Percentiles rank a stretch among this genome's conserved stretches.
Evolutionary conservation across 2,329 filamentous ascomycete species (phyloP).

Genomic region (Paradendryphiella salina): DNA sequence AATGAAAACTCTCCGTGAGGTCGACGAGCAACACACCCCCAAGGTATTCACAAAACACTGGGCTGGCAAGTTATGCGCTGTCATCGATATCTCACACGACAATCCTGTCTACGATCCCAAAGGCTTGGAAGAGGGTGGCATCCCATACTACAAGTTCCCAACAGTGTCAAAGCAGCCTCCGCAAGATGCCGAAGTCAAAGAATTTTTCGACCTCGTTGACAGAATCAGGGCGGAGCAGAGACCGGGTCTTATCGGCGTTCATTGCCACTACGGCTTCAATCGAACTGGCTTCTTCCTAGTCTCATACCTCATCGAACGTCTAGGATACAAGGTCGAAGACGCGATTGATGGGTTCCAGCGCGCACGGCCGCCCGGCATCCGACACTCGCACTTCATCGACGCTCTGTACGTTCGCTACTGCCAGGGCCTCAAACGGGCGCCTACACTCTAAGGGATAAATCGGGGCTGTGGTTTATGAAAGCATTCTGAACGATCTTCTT

Average conservation of each 20-base stretch:
- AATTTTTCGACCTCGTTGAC: slow-evolving; percentile 64
- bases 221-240: slow-evolving; percentile 38
- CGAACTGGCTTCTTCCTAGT: slow-evolving; percentile 89
- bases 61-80: slow-evolving; percentile 68
- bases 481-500: not conserved
- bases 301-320: slow-evolving; percentile 83
- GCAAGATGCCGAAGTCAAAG: slow-evolving; percentile 60
- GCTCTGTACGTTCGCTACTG: slow-evolving; percentile 78
- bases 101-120: slow-evolving; percentile 83
- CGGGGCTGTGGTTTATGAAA: not conserved
- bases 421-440: slow-evolving; percentile 50
- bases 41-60: slow-evolving; percentile 69
- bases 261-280: slow-evolving; percentile 97
- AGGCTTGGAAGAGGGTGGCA: slow-evolving; percentile 50
- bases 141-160: slow-evolving; percentile 74
- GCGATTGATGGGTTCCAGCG: slow-evolving; percentile 78
- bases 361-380: slow-evolving; percentile 78
- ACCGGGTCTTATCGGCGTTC: slow-evolving; percentile 68
- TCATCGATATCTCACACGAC: slow-evolving; percentile 91
- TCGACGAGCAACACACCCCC: slow-evolving; percentile 81
- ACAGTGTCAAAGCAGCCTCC: slow-evolving; percentile 92
- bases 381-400: slow-evolving; percentile 87
- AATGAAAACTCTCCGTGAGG: slow-evolving; percentile 90
- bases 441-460: slow-evolving; percentile 24
- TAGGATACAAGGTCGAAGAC: slow-evolving; percentile 70